These are phyloP conservation scores for Aspergillus cavernicola DNA, from an alignment of 495 filamentous ascomycete genomes.

Conservation along the genomic window DNA sequence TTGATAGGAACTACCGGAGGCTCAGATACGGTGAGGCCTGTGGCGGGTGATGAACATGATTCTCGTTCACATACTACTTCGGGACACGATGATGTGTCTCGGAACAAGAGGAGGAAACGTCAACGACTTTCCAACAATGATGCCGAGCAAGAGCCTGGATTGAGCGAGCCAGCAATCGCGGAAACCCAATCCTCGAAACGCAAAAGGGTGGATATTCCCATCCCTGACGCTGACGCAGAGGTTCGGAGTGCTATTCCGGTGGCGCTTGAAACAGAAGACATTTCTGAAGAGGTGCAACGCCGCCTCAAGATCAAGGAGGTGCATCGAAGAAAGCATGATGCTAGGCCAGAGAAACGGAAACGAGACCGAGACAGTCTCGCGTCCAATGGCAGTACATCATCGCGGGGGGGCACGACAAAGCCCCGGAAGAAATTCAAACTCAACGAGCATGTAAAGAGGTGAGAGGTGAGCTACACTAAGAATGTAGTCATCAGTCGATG, in stretches of 20 bases:
- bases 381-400: conserved; percentile 31
- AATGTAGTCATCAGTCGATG: too few relatives aligned
- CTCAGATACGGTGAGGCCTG: too few relatives aligned
- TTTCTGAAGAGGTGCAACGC: conserved; percentile 43
- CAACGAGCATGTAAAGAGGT: background rate
- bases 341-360: conserved; percentile 37
- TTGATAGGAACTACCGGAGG: background rate
- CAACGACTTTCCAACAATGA: background rate
- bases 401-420: conserved; percentile 4
- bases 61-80: background rate
- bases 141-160: background rate
- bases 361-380: conserved; percentile 37
- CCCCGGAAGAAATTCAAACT: conserved; percentile 27
- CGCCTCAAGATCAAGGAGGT: conserved; percentile 40
- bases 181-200: conserved; percentile 20
- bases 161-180: background rate
- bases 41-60: too few relatives aligned
- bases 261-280: conserved; percentile 43
- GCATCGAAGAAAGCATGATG: conserved; percentile 24
- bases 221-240: conserved; percentile 20
- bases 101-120: conserved; percentile 1
- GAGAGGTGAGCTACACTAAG: too few relatives aligned
- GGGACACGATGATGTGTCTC: background rate
- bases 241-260: conserved; percentile 19
- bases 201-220: conserved; percentile 16